Percentiles rank a stretch among this genome's conserved stretches.
Conservation (phyloP, 208 protist genomes). For the Crithidia brevicula region DNA sequence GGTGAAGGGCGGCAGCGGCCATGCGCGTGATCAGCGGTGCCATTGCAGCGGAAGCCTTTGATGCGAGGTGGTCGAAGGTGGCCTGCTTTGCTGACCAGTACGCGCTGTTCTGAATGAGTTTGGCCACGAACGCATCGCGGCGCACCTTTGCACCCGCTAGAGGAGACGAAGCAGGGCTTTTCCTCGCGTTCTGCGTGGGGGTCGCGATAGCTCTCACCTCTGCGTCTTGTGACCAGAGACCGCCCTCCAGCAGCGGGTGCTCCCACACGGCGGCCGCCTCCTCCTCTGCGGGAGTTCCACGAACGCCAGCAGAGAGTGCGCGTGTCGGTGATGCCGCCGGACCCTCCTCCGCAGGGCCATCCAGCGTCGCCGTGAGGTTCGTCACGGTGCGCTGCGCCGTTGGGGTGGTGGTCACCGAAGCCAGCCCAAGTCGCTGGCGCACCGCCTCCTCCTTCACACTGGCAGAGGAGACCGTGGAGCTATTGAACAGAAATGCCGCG, state of each 20-base stretch:
- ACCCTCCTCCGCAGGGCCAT: not conserved
- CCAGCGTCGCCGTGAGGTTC: slow-evolving; percentile 13
- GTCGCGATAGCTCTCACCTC: not conserved
- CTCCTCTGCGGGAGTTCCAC: not conserved
- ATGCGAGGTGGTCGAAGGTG: slow-evolving; percentile 29
- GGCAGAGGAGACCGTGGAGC: slow-evolving; percentile 27
- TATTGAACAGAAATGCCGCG: slow-evolving; percentile 36
- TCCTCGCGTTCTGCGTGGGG: not conserved
- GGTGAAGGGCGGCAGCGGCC: slow-evolving; percentile 35
- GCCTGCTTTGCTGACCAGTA: slow-evolving; percentile 34
- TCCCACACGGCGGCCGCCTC: slow-evolving; percentile 21
- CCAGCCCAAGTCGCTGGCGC: slow-evolving; percentile 29
- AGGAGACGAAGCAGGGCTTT: too few species aligned
- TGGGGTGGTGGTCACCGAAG: slow-evolving; percentile 31
- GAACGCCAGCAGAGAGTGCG: not conserved
- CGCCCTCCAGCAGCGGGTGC: slow-evolving; percentile 31
- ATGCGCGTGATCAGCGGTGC: slow-evolving; percentile 29
- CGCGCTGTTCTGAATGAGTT: slow-evolving; percentile 25
- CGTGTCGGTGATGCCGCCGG: not conserved
- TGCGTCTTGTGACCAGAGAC: slow-evolving; percentile 3
- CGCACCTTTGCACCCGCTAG: too few species aligned
- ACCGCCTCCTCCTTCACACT: slow-evolving; percentile 26
- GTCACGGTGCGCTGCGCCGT: slow-evolving; percentile 25
- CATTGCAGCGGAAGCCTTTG: slow-evolving; percentile 17
- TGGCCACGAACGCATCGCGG: slow-evolving; percentile 9